These are phyloP conservation scores for Cadophora gregata DNA, from an alignment of 2,329 filamentous ascomycete species.

Conservation along the genomic window DNA sequence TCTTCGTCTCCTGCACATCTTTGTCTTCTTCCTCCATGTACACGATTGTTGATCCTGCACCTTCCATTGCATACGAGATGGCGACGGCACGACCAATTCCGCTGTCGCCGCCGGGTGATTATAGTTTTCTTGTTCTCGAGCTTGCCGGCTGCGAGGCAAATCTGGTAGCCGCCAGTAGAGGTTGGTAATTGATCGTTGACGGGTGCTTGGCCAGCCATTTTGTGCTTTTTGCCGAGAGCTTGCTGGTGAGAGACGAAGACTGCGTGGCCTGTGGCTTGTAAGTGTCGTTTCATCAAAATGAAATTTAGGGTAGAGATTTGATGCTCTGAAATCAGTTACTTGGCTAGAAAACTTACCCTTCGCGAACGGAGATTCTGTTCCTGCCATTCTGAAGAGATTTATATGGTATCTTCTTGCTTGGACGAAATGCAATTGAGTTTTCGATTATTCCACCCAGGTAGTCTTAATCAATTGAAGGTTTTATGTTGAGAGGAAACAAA, in stretches of 20 bases:
- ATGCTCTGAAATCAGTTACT: not conserved
- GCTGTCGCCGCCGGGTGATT: conserved; percentile 81
- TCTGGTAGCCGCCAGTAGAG: conserved; percentile 68
- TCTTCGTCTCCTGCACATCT: conserved; percentile 78
- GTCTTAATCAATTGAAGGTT: not conserved
- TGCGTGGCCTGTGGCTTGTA: conserved; percentile 50
- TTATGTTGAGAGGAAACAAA: conserved; percentile 28
- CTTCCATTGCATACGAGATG: conserved; percentile 81
- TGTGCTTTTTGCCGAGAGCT: conserved; percentile 54
- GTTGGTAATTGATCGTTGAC: conserved; percentile 70
- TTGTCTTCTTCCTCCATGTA: conserved; percentile 78
- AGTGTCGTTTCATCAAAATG: not conserved
- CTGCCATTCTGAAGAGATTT: conserved; percentile 14
- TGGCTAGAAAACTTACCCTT: conserved; percentile 38
- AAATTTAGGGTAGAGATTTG: not conserved
- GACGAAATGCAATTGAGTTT: too few relatives aligned
- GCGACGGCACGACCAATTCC: conserved; percentile 80
- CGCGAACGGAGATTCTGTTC: conserved; percentile 43
- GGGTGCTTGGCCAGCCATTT: conserved; percentile 62
- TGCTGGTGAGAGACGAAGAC: conserved; percentile 58
- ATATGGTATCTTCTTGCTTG: not conserved
- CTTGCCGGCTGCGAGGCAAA: conserved; percentile 78
- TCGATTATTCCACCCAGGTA: too few relatives aligned
- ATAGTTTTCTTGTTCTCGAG: conserved; percentile 76
- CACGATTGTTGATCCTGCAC: conserved; percentile 73